Evolutionary conservation across 306 rosid genomes (phyloP).

Genomic region (Lupinus albus): DNA sequence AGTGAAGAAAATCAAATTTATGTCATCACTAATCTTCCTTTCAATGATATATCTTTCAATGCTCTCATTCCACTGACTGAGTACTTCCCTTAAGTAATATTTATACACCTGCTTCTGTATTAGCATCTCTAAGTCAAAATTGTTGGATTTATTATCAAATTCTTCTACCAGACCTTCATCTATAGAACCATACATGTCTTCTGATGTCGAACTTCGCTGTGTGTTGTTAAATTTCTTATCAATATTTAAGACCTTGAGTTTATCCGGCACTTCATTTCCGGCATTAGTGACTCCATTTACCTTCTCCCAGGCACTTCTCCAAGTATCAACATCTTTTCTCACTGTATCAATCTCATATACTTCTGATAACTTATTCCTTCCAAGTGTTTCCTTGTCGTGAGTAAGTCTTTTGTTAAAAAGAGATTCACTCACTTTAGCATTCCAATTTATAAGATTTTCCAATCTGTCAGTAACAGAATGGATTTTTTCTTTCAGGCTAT

Average conservation of each 20-base stretch:
- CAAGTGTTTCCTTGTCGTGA: slow-evolving; percentile 32
- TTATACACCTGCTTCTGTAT: slow-evolving; percentile 43
- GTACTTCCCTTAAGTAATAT: slow-evolving; percentile 41
- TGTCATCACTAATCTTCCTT: slow-evolving; percentile 53
- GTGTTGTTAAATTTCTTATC: slow-evolving; percentile 42
- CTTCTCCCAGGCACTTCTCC: slow-evolving; percentile 47
- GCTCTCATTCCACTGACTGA: slow-evolving; percentile 52
- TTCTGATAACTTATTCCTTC: slow-evolving; percentile 19
- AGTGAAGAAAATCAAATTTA: slow-evolving; percentile 39
- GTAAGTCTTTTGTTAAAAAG: slow-evolving; percentile 19
- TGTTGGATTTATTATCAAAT: slow-evolving; percentile 17
- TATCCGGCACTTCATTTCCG: slow-evolving; percentile 36
- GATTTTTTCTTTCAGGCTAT: slow-evolving; percentile 46
- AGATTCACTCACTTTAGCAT: slow-evolving; percentile 36
- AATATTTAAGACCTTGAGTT: slow-evolving; percentile 34
- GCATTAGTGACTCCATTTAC: slow-evolving; percentile 39
- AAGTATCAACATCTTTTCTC: slow-evolving; percentile 32
- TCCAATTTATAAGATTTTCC: slow-evolving; percentile 51
- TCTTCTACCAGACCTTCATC: slow-evolving; percentile 42
- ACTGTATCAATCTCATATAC: slow-evolving; percentile 3
- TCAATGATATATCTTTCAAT: slow-evolving; percentile 45
- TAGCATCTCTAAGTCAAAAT: slow-evolving; percentile 47
- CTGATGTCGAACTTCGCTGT: slow-evolving; percentile 35
- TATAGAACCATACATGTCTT: slow-evolving; percentile 39
- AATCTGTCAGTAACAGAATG: slow-evolving; percentile 47